Evolutionary conservation across 305 asterid genomes (phyloP).

Genomic region (Fraxinus xanthoxyloides): DNA sequence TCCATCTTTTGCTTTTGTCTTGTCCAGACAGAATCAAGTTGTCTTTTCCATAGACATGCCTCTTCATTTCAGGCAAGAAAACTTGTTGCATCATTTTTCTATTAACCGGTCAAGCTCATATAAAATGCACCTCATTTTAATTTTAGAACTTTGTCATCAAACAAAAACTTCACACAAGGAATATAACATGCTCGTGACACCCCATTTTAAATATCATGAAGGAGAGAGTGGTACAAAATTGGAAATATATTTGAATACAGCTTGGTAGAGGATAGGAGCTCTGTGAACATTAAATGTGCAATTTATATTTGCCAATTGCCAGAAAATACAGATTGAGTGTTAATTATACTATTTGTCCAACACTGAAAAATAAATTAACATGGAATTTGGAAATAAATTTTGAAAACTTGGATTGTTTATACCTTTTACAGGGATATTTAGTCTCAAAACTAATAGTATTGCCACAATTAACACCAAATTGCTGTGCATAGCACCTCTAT

Average conservation of each 20-base stretch:
- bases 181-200: background rate
- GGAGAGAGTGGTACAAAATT: background rate
- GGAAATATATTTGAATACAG: background rate
- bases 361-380: background rate
- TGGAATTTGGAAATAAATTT: background rate
- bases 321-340: background rate
- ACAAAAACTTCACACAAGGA: background rate
- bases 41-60: background rate
- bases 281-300: background rate
- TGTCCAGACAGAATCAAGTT: background rate
- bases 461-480: background rate
- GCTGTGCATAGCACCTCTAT: background rate
- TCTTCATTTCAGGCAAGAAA: background rate
- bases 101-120: background rate
- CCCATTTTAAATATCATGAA: background rate
- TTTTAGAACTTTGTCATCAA: constrained; percentile 4
- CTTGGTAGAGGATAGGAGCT: background rate
- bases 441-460: background rate
- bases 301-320: background rate
- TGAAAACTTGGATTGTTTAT: background rate
- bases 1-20: constrained; percentile 11
- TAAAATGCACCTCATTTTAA: background rate
- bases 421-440: background rate
- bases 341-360: background rate
- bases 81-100: background rate